These are phyloP conservation scores for Rhizopogon vulgaris DNA, from an alignment of 768 basidiomycete genomes.

Conservation along the genomic window DNA sequence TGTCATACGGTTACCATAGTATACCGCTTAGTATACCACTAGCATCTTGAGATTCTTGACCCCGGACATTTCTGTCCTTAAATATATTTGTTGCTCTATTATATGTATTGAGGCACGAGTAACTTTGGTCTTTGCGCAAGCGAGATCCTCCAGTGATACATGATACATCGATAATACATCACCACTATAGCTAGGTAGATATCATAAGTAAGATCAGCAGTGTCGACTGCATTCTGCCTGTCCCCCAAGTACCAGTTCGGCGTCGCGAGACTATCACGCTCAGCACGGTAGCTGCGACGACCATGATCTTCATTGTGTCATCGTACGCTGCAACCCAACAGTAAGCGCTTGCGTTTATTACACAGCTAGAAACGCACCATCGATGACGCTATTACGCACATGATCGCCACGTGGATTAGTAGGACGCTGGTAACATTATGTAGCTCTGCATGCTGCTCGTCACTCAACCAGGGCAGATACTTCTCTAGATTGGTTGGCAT, in stretches of 20 bases:
- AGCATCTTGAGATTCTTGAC: too few species aligned
- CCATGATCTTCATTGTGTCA: slow-evolving; percentile 52
- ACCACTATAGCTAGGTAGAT: too few species aligned
- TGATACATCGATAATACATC: too few species aligned
- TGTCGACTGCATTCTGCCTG: slow-evolving; percentile 64
- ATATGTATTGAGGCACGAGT: too few species aligned
- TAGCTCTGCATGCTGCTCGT: slow-evolving; percentile 36
- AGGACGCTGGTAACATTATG: slow-evolving; percentile 43
- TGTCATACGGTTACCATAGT: too few species aligned
- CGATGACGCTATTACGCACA: slow-evolving; percentile 58
- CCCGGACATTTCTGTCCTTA: too few species aligned
- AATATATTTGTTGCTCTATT: too few species aligned
- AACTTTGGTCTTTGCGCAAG: too few species aligned
- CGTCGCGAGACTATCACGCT: slow-evolving; percentile 55
- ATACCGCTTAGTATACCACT: too few species aligned
- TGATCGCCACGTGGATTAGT: slow-evolving; percentile 49
- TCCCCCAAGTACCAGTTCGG: slow-evolving; percentile 65
- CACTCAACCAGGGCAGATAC: slow-evolving; percentile 45
- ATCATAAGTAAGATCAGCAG: slow-evolving; percentile 15
- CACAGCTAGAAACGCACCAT: slow-evolving; percentile 34
- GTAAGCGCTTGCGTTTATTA: neutral
- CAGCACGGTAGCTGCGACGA: slow-evolving; percentile 46
- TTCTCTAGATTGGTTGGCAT: slow-evolving; percentile 59
- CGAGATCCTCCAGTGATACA: too few species aligned
- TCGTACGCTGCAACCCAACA: slow-evolving; percentile 34